phyloP scores from a whole-genome alignment of 108 stramenopile genomes.

The Skeletonema marinoi region DNA sequence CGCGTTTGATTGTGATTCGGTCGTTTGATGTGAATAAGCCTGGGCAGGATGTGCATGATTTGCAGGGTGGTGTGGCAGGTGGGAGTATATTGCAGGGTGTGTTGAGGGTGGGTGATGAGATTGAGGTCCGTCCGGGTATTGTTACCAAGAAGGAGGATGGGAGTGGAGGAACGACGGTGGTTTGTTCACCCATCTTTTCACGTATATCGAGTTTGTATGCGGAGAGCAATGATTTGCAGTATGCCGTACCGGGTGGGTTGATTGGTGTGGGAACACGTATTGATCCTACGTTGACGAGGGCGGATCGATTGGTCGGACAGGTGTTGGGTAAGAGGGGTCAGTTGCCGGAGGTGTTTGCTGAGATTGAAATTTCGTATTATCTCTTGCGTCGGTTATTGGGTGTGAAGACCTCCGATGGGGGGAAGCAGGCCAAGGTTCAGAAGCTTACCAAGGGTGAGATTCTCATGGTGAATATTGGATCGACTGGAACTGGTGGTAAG shows the following conservation, averaged over 20 bases:
- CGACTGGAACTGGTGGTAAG: conserved; percentile 96
- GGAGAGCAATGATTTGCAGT: conserved; percentile 97
- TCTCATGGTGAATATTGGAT: conserved; percentile 99
- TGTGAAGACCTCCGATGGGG: conserved; percentile 97
- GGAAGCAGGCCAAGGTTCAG: conserved; percentile 98
- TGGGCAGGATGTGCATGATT: conserved; percentile 93
- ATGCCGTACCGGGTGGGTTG: conserved; percentile 98
- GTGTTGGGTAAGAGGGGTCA: conserved; percentile 95
- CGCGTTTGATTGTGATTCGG: conserved; percentile 98
- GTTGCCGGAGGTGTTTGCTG: conserved; percentile 97
- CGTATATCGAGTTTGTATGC: conserved; percentile 92
- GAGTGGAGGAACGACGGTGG: conserved; percentile 79
- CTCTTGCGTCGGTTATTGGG: conserved; percentile 96
- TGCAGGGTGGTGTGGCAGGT: conserved; percentile 99
- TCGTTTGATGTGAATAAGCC: conserved; percentile 99
- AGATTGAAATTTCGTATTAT: conserved; percentile 98
- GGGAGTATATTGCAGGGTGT: conserved; percentile 98
- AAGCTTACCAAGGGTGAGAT: conserved; percentile 96
- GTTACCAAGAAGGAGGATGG: conserved; percentile 91
- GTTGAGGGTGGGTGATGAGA: conserved; percentile 96
- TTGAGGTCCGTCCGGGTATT: conserved; percentile 99
- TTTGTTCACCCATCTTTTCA: conserved; percentile 93
- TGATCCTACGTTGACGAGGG: conserved; percentile 98
- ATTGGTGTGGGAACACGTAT: conserved; percentile 99
- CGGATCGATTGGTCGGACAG: conserved; percentile 99